Percentiles rank a stretch among this genome's conserved stretches.
Evolutionary conservation across 768 basidiomycete genomes (phyloP).

Genomic region (Tephrocybe sp.): DNA sequence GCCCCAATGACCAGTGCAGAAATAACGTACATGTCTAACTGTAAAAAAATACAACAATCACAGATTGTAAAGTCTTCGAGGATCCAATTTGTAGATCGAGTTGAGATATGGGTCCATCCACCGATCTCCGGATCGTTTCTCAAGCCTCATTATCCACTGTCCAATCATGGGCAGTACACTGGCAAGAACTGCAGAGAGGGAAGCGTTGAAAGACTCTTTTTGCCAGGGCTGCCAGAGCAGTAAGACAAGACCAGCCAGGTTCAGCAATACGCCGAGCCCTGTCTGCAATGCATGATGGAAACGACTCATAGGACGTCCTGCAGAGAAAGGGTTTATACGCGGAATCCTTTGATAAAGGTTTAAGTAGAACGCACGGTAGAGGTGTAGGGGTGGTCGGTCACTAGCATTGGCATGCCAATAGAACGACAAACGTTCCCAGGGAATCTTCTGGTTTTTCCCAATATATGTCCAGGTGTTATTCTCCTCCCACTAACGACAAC

Average conservation of each 20-base stretch:
- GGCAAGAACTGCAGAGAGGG: background rate
- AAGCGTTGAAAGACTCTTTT: background rate
- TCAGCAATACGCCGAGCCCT: background rate
- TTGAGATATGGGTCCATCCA: background rate
- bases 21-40: too few species aligned
- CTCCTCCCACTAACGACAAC: background rate
- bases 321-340: background rate
- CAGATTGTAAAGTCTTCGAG: background rate
- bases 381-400: background rate
- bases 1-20: too few species aligned
- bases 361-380: background rate
- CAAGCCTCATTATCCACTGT: background rate
- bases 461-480: background rate
- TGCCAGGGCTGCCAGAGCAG: constrained; percentile 2
- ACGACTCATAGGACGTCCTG: constrained; percentile 1
- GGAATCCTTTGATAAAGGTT: background rate
- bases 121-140: background rate
- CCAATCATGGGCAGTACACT: background rate
- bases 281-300: background rate
- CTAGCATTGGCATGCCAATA: too few species aligned
- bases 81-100: background rate
- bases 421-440: background rate
- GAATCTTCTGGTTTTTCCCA: background rate
- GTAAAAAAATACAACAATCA: background rate
- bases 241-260: background rate